Conservation (phyloP, 345 rosid species). For the Dipteronia sinensis region DNA sequence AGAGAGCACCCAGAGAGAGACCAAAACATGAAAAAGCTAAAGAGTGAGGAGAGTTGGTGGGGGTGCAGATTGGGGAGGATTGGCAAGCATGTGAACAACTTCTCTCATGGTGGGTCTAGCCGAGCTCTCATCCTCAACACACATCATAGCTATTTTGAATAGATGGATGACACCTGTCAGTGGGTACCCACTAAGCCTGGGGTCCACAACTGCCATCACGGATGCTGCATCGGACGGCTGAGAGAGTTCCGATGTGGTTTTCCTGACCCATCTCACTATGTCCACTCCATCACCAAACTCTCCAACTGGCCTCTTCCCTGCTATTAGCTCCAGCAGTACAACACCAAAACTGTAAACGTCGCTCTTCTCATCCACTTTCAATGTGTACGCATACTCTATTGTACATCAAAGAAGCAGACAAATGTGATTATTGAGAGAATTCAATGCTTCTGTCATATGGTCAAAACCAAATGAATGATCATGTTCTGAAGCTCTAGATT, state of each 20-base stretch:
- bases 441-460: background rate
- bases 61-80: conserved; percentile 48
- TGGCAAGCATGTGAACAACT: conserved; percentile 79
- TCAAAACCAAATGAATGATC: background rate
- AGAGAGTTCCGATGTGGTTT: conserved; percentile 60
- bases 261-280: conserved; percentile 89
- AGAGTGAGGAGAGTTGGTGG: conserved; percentile 38
- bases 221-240: conserved; percentile 68
- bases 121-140: conserved; percentile 72
- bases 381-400: conserved; percentile 84
- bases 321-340: conserved; percentile 74
- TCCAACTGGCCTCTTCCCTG: conserved; percentile 87
- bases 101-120: conserved; percentile 88
- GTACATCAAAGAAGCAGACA: conserved; percentile 11
- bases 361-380: conserved; percentile 88
- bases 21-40: conserved; percentile 8
- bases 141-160: conserved; percentile 78
- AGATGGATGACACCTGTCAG: conserved; percentile 57
- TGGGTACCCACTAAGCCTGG: conserved; percentile 65
- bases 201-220: conserved; percentile 64
- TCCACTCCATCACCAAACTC: conserved; percentile 97
- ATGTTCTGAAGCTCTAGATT: background rate
- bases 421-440: background rate
- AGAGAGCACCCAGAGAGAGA: background rate
- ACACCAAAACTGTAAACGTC: conserved; percentile 96